A percentile compares a stretch with the other conserved stretches of the same genome.
Conservation (phyloP, 78 protist species). For the Goniomonas avonlea region DNA sequence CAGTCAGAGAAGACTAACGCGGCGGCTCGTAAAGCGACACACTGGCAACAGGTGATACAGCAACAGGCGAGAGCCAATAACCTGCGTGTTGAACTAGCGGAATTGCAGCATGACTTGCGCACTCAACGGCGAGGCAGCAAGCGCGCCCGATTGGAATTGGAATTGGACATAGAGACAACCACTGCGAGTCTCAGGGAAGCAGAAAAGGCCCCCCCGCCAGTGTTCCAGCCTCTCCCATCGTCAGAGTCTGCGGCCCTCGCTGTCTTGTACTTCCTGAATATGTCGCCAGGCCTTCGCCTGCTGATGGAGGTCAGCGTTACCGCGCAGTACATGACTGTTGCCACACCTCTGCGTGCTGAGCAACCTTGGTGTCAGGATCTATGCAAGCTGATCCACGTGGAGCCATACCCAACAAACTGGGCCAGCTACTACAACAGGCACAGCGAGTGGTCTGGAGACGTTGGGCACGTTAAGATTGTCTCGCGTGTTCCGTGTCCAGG, state of each 20-base stretch:
- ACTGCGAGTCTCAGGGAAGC: neutral
- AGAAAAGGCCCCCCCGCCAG: neutral
- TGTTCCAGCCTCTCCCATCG: neutral
- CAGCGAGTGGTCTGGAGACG: neutral
- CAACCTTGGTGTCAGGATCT: no score
- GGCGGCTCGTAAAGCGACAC: no score
- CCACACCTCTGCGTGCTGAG: neutral
- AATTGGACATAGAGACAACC: neutral
- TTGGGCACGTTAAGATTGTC: neutral
- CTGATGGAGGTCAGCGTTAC: neutral
- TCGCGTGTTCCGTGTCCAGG: no score
- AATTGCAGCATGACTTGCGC: no score
- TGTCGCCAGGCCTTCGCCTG: neutral
- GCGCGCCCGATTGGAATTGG: no score
- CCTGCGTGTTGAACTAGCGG: neutral
- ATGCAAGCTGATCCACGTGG: neutral
- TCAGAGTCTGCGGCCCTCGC: neutral
- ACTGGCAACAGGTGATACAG: no score
- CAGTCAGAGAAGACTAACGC: no score
- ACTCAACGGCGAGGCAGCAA: no score
- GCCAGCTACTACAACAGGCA: neutral
- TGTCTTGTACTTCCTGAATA: neutral
- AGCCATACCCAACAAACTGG: neutral
- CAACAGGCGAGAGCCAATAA: no score
- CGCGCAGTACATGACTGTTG: slow-evolving; percentile 16